Conservation (phyloP, 2,329 filamentous ascomycete genomes). For the Nemania sp. region DNA sequence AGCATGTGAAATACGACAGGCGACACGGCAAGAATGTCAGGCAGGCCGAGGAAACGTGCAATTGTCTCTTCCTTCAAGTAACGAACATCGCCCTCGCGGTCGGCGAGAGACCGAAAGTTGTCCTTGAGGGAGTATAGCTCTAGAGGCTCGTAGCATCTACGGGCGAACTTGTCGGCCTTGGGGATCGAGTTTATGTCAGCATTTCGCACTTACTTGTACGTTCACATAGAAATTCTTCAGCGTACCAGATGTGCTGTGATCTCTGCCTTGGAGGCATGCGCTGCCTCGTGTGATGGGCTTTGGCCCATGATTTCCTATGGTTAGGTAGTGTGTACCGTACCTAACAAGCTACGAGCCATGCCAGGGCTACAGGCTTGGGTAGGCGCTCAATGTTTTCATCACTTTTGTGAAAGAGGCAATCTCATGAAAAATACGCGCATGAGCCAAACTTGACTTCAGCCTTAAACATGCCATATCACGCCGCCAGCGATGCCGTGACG, state of each 20-base stretch:
- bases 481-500: no score
- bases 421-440: no score
- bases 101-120: conserved; percentile 71
- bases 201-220: neutral
- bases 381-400: neutral
- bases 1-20: conserved; percentile 72
- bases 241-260: conserved; percentile 55
- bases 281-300: conserved; percentile 50
- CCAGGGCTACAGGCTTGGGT: conserved; percentile 13
- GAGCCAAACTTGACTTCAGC: no score
- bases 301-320: conserved; percentile 56
- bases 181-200: conserved; percentile 2
- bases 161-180: conserved; percentile 66
- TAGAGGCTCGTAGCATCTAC: conserved; percentile 70
- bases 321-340: no score
- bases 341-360: conserved; percentile 31
- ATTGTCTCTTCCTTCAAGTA: conserved; percentile 74
- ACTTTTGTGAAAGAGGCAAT: no score
- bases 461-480: no score
- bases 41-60: conserved; percentile 72
- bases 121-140: conserved; percentile 75
- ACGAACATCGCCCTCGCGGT: conserved; percentile 61
- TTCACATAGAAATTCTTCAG: conserved; percentile 21
- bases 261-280: conserved; percentile 53
- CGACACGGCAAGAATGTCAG: conserved; percentile 68